Conservation (phyloP, 1,284 basidiomycete genomes). For the Agroathelia rolfsii region DNA sequence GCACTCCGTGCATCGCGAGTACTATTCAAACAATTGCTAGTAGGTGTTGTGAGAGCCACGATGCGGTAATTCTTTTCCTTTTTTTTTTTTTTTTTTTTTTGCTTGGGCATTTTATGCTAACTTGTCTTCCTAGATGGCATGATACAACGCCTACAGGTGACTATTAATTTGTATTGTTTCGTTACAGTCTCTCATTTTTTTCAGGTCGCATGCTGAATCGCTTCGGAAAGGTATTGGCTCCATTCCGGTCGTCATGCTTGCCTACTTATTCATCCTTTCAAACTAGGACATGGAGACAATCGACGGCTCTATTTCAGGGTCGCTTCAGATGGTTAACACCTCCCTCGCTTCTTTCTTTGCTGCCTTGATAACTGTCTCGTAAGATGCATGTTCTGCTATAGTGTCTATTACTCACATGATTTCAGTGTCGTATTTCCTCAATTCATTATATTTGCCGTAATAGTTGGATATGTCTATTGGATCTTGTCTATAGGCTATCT, state of each 20-base stretch:
- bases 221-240: constrained; percentile 45
- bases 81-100: constrained; percentile 6
- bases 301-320: constrained; percentile 59
- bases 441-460: constrained; percentile 61
- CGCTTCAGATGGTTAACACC: constrained; percentile 63
- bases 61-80: constrained; percentile 31
- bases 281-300: constrained; percentile 68
- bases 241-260: constrained; percentile 4
- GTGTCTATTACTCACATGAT: constrained; percentile 10
- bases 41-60: constrained; percentile 52
- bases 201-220: constrained; percentile 54
- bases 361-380: constrained; percentile 55
- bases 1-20: constrained; percentile 49
- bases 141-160: constrained; percentile 39
- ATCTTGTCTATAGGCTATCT: constrained; percentile 64
- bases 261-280: constrained; percentile 9
- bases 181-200: constrained; percentile 2
- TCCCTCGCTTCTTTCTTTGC: constrained; percentile 66
- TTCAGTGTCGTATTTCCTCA: constrained; percentile 54
- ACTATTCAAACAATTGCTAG: constrained; percentile 47
- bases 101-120: neutral
- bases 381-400: constrained; percentile 14
- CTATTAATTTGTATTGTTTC: constrained; percentile 1
- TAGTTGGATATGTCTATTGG: constrained; percentile 57
- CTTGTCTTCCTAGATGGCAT: constrained; percentile 32